These are phyloP conservation scores for Erigeron philadelphicus DNA, from an alignment of 140 eudicot genomes.

Conservation along the genomic window DNA sequence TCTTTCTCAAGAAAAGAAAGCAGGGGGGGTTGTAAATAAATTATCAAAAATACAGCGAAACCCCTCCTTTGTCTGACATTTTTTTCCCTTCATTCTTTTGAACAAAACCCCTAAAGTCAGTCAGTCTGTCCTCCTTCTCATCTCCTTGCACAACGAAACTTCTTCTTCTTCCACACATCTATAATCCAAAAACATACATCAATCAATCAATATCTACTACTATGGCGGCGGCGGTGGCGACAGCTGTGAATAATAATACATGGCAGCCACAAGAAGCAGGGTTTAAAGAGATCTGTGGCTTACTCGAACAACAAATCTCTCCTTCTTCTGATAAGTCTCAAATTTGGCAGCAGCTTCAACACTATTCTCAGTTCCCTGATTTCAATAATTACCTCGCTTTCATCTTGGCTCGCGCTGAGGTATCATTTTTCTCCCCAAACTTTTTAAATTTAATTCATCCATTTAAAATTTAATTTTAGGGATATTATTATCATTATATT, in stretches of 20 bases:
- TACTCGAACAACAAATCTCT: slow-evolving; percentile 85
- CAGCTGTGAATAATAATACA: background rate
- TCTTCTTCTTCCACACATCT: background rate
- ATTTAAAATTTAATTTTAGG: too few relatives aligned
- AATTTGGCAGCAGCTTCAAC: slow-evolving; percentile 87
- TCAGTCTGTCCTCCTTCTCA: slow-evolving; percentile 19
- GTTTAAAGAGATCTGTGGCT: slow-evolving; percentile 79
- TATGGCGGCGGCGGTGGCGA: slow-evolving; percentile 12
- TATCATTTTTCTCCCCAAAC: background rate
- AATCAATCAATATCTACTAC: background rate
- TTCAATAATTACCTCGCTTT: slow-evolving; percentile 90
- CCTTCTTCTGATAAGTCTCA: slow-evolving; percentile 85
- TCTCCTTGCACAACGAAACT: background rate
- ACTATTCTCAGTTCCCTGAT: slow-evolving; percentile 80
- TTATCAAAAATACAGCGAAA: too few relatives aligned
- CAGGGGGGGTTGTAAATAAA: too few relatives aligned
- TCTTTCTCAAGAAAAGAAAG: too few relatives aligned
- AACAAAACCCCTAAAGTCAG: slow-evolving; percentile 9
- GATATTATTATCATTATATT: too few relatives aligned
- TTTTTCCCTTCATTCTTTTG: background rate
- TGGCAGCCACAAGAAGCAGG: slow-evolving; percentile 97
- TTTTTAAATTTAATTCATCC: too few relatives aligned
- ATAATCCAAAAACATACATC: background rate
- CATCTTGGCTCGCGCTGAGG: slow-evolving; percentile 84
- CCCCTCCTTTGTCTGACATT: background rate